Percentiles rank a stretch among this genome's conserved stretches.
Evolutionary conservation across 495 filamentous ascomycete genomes (phyloP).

Genomic region (Aspergillus wentii): DNA sequence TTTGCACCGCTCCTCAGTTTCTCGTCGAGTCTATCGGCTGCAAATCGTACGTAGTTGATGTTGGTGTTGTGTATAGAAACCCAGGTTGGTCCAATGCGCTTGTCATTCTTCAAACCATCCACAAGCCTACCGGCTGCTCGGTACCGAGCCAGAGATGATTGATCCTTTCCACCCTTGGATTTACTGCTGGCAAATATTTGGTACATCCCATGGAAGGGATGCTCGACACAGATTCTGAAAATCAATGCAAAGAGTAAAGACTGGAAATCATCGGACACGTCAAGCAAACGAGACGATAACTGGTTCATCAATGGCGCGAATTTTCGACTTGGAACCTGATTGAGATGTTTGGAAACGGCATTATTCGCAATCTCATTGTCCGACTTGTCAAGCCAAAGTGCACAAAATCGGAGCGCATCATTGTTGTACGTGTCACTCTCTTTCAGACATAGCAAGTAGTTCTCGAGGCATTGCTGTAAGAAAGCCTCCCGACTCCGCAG

Average conservation of each 20-base stretch:
- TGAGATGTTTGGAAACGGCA: conserved; percentile 65
- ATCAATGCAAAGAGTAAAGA: conserved; percentile 64
- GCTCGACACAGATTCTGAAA: conserved; percentile 77
- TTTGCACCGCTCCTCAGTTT: conserved; percentile 64
- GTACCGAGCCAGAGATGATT: conserved; percentile 64
- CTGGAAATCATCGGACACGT: conserved; percentile 67
- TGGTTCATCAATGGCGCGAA: conserved; percentile 95
- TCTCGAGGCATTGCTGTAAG: conserved; percentile 81
- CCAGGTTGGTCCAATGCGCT: conserved; percentile 50
- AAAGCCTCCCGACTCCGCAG: conserved; percentile 71
- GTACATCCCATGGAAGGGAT: conserved; percentile 95
- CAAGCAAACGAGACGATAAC: conserved; percentile 80
- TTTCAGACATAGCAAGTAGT: conserved; percentile 80
- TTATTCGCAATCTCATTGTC: conserved; percentile 66
- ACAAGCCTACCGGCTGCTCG: conserved; percentile 65
- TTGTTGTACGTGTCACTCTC: conserved; percentile 86
- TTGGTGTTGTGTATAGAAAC: conserved; percentile 65
- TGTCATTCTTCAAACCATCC: conserved; percentile 48
- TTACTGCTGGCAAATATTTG: conserved; percentile 82
- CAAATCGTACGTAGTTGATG: conserved; percentile 67
- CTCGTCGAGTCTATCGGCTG: conserved; percentile 54
- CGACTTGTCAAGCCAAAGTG: conserved; percentile 86
- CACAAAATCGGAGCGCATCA: conserved; percentile 88
- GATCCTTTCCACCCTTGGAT: conserved; percentile 62
- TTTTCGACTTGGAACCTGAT: conserved; percentile 77